A percentile compares a stretch with the other conserved stretches of the same genome.
Conservation (phyloP, 768 basidiomycete genomes). For the Russula virescens region DNA sequence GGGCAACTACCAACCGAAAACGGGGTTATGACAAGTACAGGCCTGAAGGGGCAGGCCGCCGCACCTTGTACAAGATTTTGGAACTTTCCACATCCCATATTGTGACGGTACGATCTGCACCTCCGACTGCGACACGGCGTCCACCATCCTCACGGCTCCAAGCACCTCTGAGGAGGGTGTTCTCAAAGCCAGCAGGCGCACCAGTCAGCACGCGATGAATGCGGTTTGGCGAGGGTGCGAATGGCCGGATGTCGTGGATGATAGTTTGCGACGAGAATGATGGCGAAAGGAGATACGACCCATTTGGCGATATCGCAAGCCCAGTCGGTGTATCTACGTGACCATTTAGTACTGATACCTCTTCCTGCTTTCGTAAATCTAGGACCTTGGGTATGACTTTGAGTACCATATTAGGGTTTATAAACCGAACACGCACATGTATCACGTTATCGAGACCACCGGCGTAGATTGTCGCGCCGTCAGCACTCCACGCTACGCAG, state of each 20-base stretch:
- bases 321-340: slow-evolving; percentile 94
- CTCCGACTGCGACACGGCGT: slow-evolving; percentile 77
- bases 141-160: slow-evolving; percentile 90
- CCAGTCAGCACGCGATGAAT: slow-evolving; percentile 76
- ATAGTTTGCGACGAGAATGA: slow-evolving; percentile 85
- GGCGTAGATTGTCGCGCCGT: slow-evolving; percentile 85
- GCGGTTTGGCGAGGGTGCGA: slow-evolving; percentile 77
- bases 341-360: slow-evolving; percentile 74
- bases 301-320: slow-evolving; percentile 85
- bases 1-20: slow-evolving; percentile 52
- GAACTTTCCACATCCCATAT: slow-evolving; percentile 84
- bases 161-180: slow-evolving; percentile 70
- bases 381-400: slow-evolving; percentile 51
- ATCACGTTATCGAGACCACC: slow-evolving; percentile 95
- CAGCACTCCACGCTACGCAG: slow-evolving; percentile 85
- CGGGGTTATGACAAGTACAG: background rate
- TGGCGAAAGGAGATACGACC: slow-evolving; percentile 81
- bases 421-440: slow-evolving; percentile 53
- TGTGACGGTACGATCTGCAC: slow-evolving; percentile 80
- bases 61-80: slow-evolving; percentile 72
- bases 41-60: slow-evolving; percentile 17
- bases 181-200: slow-evolving; percentile 93
- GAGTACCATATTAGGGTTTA: background rate
- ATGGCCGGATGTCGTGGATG: slow-evolving; percentile 91
- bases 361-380: slow-evolving; percentile 79